These are phyloP conservation scores for Paramyrothecium sp. DNA, from an alignment of 2,329 filamentous ascomycete species.

Conservation along the genomic window DNA sequence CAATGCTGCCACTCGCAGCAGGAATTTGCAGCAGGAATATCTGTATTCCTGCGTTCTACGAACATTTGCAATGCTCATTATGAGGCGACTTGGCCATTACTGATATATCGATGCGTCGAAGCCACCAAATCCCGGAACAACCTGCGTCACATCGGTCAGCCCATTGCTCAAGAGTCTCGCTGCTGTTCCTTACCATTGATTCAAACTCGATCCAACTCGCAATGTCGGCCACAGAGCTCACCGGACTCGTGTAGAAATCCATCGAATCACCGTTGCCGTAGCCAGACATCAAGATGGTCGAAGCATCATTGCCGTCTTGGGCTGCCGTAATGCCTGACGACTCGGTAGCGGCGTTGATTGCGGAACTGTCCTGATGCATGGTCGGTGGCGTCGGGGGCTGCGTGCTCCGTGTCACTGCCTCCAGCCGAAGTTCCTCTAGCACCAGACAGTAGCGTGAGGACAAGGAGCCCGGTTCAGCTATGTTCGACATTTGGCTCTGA, in stretches of 20 bases:
- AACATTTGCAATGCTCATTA: no score
- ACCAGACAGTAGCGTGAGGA: constrained; percentile 20
- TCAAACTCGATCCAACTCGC: not conserved
- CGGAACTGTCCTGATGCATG: not conserved
- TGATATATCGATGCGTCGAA: not conserved
- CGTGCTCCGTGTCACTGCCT: not conserved
- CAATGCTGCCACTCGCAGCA: no score
- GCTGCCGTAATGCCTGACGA: not conserved
- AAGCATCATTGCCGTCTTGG: not conserved
- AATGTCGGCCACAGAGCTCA: not conserved
- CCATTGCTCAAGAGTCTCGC: not conserved
- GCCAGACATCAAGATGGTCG: not conserved
- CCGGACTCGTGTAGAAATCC: not conserved
- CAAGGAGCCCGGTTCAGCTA: constrained; percentile 18
- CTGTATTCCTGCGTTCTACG: no score
- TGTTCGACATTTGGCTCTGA: constrained; percentile 17
- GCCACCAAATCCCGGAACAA: not conserved
- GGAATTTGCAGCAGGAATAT: no score
- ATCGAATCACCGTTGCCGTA: not conserved
- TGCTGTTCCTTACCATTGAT: not conserved
- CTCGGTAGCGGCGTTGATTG: not conserved
- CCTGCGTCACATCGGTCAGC: not conserved
- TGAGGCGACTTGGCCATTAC: no score
- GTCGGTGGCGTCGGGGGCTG: not conserved
- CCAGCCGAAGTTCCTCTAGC: constrained; percentile 16